These are phyloP conservation scores for Ustilago shanxiensis DNA, from an alignment of 1,284 basidiomycete species.

Conservation along the genomic window DNA sequence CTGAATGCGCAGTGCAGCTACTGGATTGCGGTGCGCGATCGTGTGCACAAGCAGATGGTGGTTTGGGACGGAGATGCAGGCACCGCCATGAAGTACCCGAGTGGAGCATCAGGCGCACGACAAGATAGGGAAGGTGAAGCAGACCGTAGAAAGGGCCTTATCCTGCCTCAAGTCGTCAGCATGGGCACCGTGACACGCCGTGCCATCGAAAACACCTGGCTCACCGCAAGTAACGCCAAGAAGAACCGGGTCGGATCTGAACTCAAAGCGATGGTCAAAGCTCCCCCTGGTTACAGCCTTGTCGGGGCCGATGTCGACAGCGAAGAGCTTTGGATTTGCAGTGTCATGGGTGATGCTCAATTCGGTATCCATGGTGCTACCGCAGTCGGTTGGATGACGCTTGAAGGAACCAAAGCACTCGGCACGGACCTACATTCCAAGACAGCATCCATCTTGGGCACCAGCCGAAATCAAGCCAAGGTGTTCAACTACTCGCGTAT, in stretches of 20 bases:
- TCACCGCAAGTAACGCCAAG: constrained; percentile 98
- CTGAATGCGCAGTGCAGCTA: constrained; percentile 97
- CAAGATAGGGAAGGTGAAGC: constrained; percentile 47
- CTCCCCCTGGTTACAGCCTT: constrained; percentile 91
- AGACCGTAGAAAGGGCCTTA: constrained; percentile 82
- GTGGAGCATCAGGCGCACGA: constrained; percentile 53
- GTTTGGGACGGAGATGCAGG: constrained; percentile 79
- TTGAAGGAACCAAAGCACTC: constrained; percentile 96
- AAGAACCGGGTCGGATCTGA: constrained; percentile 96
- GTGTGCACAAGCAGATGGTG: constrained; percentile 93
- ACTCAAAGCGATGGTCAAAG: constrained; percentile 95
- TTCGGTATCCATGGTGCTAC: constrained; percentile 97
- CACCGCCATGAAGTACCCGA: constrained; percentile 71
- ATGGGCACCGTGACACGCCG: constrained; percentile 99
- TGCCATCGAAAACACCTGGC: constrained; percentile 97
- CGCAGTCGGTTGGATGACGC: constrained; percentile 99
- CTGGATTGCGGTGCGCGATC: constrained; percentile 94
- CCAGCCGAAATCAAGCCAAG: constrained; percentile 94
- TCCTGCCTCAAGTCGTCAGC: constrained; percentile 93
- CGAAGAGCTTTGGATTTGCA: constrained; percentile 99
- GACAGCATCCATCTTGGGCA: constrained; percentile 92
- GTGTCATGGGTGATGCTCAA: constrained; percentile 98
- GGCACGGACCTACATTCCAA: constrained; percentile 98
- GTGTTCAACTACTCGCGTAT: constrained; percentile 99
- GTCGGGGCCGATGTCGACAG: constrained; percentile 99